Base-by-base conservation (phyloP, 805 yeast genomes). In the Yamadazyma sp. region DNA sequence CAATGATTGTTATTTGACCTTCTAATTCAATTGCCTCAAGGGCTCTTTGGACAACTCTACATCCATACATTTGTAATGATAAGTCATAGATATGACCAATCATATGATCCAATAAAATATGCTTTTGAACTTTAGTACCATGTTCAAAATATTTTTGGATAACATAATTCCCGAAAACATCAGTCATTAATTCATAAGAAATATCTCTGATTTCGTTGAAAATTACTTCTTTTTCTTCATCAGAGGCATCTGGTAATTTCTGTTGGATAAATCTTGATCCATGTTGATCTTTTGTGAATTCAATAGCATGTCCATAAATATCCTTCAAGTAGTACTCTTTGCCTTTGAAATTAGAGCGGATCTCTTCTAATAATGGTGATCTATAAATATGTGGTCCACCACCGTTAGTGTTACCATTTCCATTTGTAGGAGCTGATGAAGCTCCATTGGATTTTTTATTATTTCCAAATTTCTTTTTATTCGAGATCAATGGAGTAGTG, bases 211-310 rank as follows among this genome's bases (percentile, higher is more conserved):
- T 80, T 60, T 89, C 97, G 44, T 80, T 80, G 64, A 91, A 89
- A 13, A 93, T 76, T 12, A 75, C 78, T 50, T 84, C 94, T 49
- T 82, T 84, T 35, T 72, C 79, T 50, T 86, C 91, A 15, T 76
- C 81, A 7, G 58, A 49, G 0, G 94, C 80, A 6, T 58, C 59
- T 10, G 80, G 82, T 30, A 91, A 67, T 51, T 84, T 82, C 50
- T 89, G 95, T 62, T 93, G 99, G 44, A 93, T 91, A 52, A 91
- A 93, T 45, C 99, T 73, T 4, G 98, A 89, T 3, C 99, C 99
- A 56, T 88, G 94, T 62, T 93, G 99, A 62, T 93, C 98, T 47
- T 86, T 86, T 33, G 95, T 78, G 49, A 93, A 91, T 58, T 91
- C 98, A 40, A 84, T 71, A 4, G 93, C 93, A 55, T 83, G 88